These are phyloP conservation scores for Rhizopus microsporus DNA, from an alignment of 371 early-diverging fungal species.

Conservation along the genomic window DNA sequence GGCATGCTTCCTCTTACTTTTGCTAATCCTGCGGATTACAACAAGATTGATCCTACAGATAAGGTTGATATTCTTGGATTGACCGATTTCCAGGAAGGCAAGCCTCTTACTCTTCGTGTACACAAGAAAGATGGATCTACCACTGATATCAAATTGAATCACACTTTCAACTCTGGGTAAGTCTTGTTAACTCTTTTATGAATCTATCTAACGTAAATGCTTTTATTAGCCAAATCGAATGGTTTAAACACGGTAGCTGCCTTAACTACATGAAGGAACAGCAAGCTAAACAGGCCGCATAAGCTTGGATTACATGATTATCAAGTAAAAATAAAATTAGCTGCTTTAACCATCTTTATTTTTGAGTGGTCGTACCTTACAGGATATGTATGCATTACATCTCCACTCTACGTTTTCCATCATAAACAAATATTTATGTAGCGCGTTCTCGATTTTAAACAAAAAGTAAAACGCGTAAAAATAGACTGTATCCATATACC, in stretches of 20 bases:
- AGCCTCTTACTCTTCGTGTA: conserved; percentile 73
- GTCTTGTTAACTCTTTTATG: not conserved
- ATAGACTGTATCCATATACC: no score
- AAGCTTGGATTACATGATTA: no score
- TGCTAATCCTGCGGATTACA: conserved; percentile 85
- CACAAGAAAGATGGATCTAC: conserved; percentile 70
- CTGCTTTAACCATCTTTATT: no score
- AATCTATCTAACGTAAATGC: not conserved
- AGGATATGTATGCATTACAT: no score
- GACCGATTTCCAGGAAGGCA: conserved; percentile 67
- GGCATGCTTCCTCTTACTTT: conserved; percentile 95
- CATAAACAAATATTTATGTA: no score
- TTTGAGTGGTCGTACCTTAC: no score
- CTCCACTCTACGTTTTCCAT: no score
- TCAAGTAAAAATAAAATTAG: no score
- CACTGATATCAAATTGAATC: conserved; percentile 89
- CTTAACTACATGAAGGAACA: not conserved
- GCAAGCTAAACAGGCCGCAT: not conserved
- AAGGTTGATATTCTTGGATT: conserved; percentile 78
- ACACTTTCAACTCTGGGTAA: conserved; percentile 92
- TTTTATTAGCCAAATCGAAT: conserved; percentile 75
- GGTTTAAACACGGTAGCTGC: conserved; percentile 89
- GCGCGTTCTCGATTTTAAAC: no score
- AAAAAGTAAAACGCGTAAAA: no score
- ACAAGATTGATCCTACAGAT: conserved; percentile 76